Base-by-base conservation (phyloP, 768 basidiomycete species). In the Nidula microcarpa region DNA sequence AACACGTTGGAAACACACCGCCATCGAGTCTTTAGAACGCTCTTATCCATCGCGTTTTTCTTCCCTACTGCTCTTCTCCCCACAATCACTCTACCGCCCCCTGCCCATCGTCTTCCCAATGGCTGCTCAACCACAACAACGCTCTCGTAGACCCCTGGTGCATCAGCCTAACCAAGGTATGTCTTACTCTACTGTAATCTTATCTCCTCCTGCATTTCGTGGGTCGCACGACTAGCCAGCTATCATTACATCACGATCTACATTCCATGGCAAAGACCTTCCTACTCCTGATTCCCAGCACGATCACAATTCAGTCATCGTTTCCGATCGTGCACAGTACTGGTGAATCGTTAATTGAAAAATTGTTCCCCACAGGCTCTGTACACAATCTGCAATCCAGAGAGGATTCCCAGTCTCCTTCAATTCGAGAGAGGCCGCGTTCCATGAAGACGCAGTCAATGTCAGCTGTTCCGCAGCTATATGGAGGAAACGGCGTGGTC, bases 1-100 rank as follows among this genome's bases (percentile, higher is more conserved):
- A 69, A 74, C 84, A 85, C 84, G 84, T 85, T 86, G 82, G 74
- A 81, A 82, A 78, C 83, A 79, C 77, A 81, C 79, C 76, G 64
- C 65, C 58, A 54, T 60, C 61, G 59, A 66, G 57, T 63, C 63
- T 71, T 68, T 68, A 73, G 60, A 49, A 39, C 56, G 51, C 53
- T 50, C 53, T 56, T 47, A 53, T 56, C 51, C 23, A 23, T 23
- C 23, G 23, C 23, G 23, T 23, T 23, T 51, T 52, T 54, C 57
- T 52, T 53, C 47, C 58, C 53, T 53, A 54, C 35, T 62, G 43
- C 57, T 57, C 49, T 59, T 57, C 62, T 59, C 61, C 62, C 60
- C 63, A 60, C 57, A 57, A 62, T 69, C 69, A 57, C 59, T 67
- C 56, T 60, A 23, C 23, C 23, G 2, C 23, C 1, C 23, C 23